phyloP scores from a whole-genome alignment of 2,329 filamentous ascomycete genomes.

The Calonectria multiphialidica region DNA sequence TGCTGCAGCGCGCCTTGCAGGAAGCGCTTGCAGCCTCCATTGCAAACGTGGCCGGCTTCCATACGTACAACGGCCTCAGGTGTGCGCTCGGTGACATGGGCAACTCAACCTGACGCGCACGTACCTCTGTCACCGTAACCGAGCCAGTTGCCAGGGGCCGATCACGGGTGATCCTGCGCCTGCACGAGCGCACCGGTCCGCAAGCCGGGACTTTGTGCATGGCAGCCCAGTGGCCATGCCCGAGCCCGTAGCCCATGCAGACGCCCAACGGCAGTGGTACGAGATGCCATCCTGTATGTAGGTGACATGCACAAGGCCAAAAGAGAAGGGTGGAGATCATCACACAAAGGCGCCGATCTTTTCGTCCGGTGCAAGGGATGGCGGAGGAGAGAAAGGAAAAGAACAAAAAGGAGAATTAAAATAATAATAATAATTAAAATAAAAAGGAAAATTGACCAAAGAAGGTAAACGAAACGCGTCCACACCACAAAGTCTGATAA shows the following conservation, averaged over 20 bases:
- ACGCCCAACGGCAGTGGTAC: constrained; percentile 37
- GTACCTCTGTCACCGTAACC: constrained; percentile 29
- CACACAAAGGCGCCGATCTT: constrained; percentile 33
- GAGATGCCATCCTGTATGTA: constrained; percentile 34
- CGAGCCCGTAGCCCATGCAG: constrained; percentile 33
- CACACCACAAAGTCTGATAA: neutral
- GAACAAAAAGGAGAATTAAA: neutral
- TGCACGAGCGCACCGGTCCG: constrained; percentile 53
- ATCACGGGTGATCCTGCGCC: constrained; percentile 51
- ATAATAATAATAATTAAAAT: neutral
- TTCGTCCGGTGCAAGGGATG: constrained; percentile 36
- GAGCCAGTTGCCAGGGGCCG: constrained; percentile 43
- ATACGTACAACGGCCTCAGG: constrained; percentile 39
- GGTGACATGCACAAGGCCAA: constrained; percentile 36
- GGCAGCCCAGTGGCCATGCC: constrained; percentile 22
- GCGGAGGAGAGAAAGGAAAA: neutral
- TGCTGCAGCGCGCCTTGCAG: constrained; percentile 13
- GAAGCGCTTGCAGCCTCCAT: constrained; percentile 22
- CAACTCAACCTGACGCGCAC: constrained; percentile 24
- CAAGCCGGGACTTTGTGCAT: constrained; percentile 37
- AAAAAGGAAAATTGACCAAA: neutral
- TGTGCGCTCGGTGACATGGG: constrained; percentile 32
- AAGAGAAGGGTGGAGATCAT: constrained; percentile 38
- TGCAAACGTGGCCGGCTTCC: constrained; percentile 45
- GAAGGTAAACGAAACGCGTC: neutral